phyloP scores from a whole-genome alignment of 805 yeast species.

The Wickerhamiella australiensis region DNA sequence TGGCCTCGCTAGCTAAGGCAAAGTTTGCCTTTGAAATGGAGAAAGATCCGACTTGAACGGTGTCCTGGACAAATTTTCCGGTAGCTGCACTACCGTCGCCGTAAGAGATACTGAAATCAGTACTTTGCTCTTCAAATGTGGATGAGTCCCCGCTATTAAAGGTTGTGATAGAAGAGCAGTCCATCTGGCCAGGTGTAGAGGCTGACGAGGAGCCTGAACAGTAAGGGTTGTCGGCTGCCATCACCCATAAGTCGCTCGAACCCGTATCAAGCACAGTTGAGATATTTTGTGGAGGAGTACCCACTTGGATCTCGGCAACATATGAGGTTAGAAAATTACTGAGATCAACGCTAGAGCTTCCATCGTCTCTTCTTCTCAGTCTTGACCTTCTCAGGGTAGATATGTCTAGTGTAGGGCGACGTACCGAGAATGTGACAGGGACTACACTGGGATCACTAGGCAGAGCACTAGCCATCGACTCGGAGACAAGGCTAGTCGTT shows the following conservation, averaged over 20 bases:
- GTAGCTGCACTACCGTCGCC: conserved; percentile 39
- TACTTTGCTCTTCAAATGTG: conserved; percentile 4
- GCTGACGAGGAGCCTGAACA: conserved; percentile 16
- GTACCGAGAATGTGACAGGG: not conserved
- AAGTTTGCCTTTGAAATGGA: conserved; percentile 44
- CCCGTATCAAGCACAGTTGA: conserved; percentile 61
- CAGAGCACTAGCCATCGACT: not conserved
- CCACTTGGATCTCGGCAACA: conserved; percentile 30
- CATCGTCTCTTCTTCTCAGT: not conserved
- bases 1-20: conserved; percentile 61
- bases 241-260: conserved; percentile 62
- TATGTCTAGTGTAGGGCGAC: not conserved
- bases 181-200: not conserved
- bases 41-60: conserved; percentile 38
- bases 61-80: conserved; percentile 55
- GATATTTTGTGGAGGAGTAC: conserved; percentile 45
- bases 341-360: not conserved
- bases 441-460: not conserved
- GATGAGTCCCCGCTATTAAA: conserved; percentile 10
- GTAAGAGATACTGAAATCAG: conserved; percentile 24
- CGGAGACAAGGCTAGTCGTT: not conserved
- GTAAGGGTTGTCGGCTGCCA: conserved; percentile 37
- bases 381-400: not conserved
- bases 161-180: conserved; percentile 4
- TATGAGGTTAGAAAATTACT: conserved; percentile 17